These are phyloP conservation scores for Ephemerocybe angulata DNA, from an alignment of 768 basidiomycete genomes.

Conservation along the genomic window DNA sequence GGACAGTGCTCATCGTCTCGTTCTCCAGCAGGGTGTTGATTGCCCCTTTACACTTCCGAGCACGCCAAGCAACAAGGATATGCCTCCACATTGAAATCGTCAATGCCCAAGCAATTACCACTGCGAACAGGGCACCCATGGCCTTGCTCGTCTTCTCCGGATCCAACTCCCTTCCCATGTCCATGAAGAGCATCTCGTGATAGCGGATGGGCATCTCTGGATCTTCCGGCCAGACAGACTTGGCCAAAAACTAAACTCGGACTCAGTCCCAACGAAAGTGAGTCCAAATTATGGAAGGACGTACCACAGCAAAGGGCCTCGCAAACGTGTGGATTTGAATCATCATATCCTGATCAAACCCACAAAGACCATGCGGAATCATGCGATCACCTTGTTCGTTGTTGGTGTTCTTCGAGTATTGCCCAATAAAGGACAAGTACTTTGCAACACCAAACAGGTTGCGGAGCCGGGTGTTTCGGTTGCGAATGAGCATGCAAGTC, in stretches of 20 bases:
- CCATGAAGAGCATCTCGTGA: slow-evolving; percentile 5
- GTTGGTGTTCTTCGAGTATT: slow-evolving; percentile 4
- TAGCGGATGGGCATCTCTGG: not conserved
- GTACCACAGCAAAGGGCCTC: slow-evolving; percentile 2
- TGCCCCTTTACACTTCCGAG: not conserved
- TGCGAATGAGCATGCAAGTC: not conserved
- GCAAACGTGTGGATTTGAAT: slow-evolving; percentile 4
- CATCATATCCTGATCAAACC: not conserved
- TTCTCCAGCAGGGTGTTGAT: not conserved
- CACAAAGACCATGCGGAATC: not conserved
- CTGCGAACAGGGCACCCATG: not conserved
- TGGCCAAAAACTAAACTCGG: not conserved
- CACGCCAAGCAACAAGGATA: not conserved
- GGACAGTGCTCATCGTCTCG: not conserved
- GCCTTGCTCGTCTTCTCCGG: not conserved
- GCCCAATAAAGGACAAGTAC: not conserved
- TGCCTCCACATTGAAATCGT: not conserved
- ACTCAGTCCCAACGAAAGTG: not conserved
- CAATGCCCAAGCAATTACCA: not conserved
- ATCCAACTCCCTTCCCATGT: not conserved
- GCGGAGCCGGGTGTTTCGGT: not conserved
- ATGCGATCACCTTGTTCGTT: not conserved
- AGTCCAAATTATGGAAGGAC: not conserved
- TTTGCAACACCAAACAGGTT: not conserved
- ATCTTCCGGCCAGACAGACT: not conserved